These are phyloP conservation scores for Andrographis paniculata DNA, from an alignment of 305 asterid species.

Conservation along the genomic window DNA sequence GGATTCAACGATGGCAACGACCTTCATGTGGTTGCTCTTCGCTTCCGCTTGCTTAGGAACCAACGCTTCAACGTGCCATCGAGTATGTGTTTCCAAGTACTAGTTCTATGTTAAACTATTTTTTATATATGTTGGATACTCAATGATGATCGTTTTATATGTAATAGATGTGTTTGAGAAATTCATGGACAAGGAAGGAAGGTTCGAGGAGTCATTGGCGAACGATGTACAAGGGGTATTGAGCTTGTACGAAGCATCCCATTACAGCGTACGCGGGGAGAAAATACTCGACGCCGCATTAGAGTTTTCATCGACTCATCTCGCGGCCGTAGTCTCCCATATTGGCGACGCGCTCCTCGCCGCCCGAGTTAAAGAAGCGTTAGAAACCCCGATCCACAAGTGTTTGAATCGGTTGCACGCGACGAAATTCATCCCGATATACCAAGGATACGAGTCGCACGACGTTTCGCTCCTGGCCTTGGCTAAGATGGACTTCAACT, in stretches of 20 bases:
- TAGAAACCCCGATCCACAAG: constrained; percentile 22
- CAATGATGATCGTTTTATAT: too few relatives aligned
- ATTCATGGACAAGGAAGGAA: constrained; percentile 19
- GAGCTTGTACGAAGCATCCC: constrained; percentile 35
- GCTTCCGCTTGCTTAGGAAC: constrained; percentile 33
- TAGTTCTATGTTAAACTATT: too few relatives aligned
- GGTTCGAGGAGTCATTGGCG: constrained; percentile 11
- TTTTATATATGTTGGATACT: too few relatives aligned
- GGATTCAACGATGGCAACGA: constrained; percentile 8
- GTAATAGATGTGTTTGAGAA: constrained; percentile 25
- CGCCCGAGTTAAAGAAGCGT: constrained; percentile 17
- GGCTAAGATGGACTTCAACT: constrained; percentile 32
- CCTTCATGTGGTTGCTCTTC: constrained; percentile 23
- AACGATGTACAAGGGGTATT: constrained; percentile 23
- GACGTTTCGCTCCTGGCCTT: constrained; percentile 18
- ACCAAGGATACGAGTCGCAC: constrained; percentile 23
- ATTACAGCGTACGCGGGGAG: constrained; percentile 22
- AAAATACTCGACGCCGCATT: constrained; percentile 31
- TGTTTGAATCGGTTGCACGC: constrained; percentile 19
- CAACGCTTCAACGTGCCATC: constrained; percentile 25
- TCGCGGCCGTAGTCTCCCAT: background rate
- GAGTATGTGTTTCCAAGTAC: constrained; percentile 14
- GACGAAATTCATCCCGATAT: constrained; percentile 20
- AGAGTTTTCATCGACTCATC: constrained; percentile 16
- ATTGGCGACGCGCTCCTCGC: background rate